phyloP scores from a whole-genome alignment of 2,329 filamentous ascomycete species.

The Calonectria pseudoturangicola region DNA sequence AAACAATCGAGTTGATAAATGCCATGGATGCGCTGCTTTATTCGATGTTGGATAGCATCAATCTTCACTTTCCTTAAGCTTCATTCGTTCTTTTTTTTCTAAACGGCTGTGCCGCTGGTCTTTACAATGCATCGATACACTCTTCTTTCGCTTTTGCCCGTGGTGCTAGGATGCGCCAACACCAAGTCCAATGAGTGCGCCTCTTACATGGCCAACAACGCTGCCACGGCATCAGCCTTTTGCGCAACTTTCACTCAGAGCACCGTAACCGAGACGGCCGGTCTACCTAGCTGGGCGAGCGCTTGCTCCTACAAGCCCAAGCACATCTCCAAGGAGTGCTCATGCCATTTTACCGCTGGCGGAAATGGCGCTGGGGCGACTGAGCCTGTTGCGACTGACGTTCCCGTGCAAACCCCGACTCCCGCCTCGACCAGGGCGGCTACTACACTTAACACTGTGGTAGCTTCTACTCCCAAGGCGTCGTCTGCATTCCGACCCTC shows the following conservation, averaged over 20 bases:
- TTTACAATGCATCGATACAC: conserved; percentile 48
- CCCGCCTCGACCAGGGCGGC: conserved; percentile 30
- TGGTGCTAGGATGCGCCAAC: conserved; percentile 50
- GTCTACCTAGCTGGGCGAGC: conserved; percentile 55
- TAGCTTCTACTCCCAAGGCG: conserved; percentile 32
- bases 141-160: conserved; percentile 50
- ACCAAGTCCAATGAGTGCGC: conserved; percentile 49
- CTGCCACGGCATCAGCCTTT: conserved; percentile 40
- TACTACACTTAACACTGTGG: conserved; percentile 46
- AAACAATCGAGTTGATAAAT: conserved; percentile 36
- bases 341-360: conserved; percentile 54
- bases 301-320: conserved; percentile 56
- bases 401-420: conserved; percentile 31
- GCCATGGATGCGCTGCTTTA: background rate
- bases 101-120: conserved; percentile 44
- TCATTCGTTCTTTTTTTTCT: conserved; percentile 40
- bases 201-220: conserved; percentile 43
- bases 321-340: conserved; percentile 57
- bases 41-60: conserved; percentile 4
- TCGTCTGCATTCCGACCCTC: conserved; percentile 23
- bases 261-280: conserved; percentile 53
- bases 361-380: conserved; percentile 39
- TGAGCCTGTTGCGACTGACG: conserved; percentile 30
- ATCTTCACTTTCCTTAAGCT: conserved; percentile 20
- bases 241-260: conserved; percentile 46